Evolutionary conservation across 495 filamentous ascomycete species (phyloP), one percentile per base, ranked within the genome.

Genomic region (Mycothermus thermophilus): DNA sequence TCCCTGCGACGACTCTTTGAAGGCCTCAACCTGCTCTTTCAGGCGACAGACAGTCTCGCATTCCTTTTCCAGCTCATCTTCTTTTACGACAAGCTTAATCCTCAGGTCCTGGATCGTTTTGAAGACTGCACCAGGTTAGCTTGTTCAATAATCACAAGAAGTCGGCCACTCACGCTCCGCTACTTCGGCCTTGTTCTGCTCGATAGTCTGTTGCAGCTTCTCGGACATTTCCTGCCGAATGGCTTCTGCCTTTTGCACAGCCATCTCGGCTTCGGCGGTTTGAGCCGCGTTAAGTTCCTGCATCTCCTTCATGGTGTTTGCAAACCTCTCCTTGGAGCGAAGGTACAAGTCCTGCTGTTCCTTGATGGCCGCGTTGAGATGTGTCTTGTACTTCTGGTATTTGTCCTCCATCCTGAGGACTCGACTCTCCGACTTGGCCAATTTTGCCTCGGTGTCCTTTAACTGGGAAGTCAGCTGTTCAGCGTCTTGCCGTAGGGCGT

Each of bases 311-410:
- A 49, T 52, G 0, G 48, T 31, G 8, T 52, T 38, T 3, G 51
- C 34, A 19, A 48, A 60, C 8, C 37, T 49, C 9, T 48, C 35
- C 26, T 48, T 56, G 16, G 43, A 50, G 16, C 45, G 43, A 22
- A 28, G 30, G 35, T 57, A 63, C 1, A 63, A 42, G 12, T 35
- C 31, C 35, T 62, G 62, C 19, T 63, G 60, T 28, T 66, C 60
- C 5, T 47, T 38, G 5, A 62, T 55, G 3, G 57, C 57, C 14
- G 47, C 36, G 37, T 61, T 62, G 6, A 62, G 34, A 2, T 51
- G 46, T 3, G 37, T 26, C 23, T 45, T 59, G 30, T 47, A 54
- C 5, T 41, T 37, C 11, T 42, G 37, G 27, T 56, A 37, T 27
- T 51, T 62, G 0, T 48, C 50, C 38, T 55, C 46, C 2, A 61